Evolutionary conservation across 1,284 basidiomycete species (phyloP), one percentile per base, ranked within the genome.

Genomic region (Entoloma clypeatum): DNA sequence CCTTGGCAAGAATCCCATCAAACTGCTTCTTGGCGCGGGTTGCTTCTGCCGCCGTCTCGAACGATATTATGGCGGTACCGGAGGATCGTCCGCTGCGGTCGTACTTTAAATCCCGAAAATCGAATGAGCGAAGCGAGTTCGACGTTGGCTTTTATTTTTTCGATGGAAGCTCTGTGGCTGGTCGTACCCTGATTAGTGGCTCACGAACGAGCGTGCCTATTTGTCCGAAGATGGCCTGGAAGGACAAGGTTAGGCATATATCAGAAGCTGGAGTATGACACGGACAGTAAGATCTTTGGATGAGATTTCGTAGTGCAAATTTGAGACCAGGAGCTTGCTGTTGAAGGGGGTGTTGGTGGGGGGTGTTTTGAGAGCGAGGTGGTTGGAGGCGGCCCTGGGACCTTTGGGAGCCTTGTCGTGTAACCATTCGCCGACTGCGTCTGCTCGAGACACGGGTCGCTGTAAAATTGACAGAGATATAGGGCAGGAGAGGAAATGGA

Each of bases 21-120:
- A 88, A 91, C 55, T 91, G 84, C 53, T 85, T 85, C 67, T 89
- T 89, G 34, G 93, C 94, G 49, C 76, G 71, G 38, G 81, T 79
- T 19, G 94, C 94, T 59, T 96, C 86, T 43, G 76, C 74, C 5
- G 77, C 60, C 3, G 80, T 86, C 60, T 89, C 82, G 67, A 84
- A 97, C n/a, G 81, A 74, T 60, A 97, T 72, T 49, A 81, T 77
- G 19, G 90, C 94, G 43, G 79, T 71, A 46, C 94, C 94, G 19
- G 79, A 82, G 35, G 94, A 96, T 59, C 94, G 87, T 53, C 94
- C 94, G 56, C 92, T 94, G 58, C 86, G 84, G 71, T 97, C 94
- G 69, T 93, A 98, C 93, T 96, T 73, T 60, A 65, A 52, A 56
- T 66, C 65, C 64, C 63, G 63, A 41, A 50, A 55, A 70, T 62